Evolutionary conservation across 2,329 filamentous ascomycete species (phyloP).

Genomic region (Seiridium unicorne): DNA sequence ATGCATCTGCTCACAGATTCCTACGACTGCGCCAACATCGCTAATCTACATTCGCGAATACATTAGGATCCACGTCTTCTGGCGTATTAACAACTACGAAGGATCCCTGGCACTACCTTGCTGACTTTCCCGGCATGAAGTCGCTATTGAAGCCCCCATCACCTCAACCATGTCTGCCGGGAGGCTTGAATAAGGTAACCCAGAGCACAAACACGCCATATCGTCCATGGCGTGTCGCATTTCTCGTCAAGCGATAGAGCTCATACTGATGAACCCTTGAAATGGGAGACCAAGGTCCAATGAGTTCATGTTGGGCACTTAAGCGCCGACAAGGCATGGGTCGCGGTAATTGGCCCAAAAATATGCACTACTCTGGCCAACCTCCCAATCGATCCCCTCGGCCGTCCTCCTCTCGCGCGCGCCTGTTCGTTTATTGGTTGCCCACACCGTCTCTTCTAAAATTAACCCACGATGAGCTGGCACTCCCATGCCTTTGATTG

Average conservation of each 20-base stretch:
- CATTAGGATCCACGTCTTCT: no score
- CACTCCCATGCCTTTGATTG: slow-evolving; percentile 20
- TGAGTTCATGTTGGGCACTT: slow-evolving; percentile 18
- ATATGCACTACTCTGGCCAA: slow-evolving; percentile 14
- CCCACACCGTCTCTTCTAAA: slow-evolving; percentile 22
- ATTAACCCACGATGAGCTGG: slow-evolving; percentile 21
- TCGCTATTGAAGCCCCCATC: no score
- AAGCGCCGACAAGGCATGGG: slow-evolving; percentile 26
- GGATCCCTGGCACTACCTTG: no score
- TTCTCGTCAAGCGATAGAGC: background rate
- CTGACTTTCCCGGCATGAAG: no score
- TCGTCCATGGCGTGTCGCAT: no score
- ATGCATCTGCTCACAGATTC: no score
- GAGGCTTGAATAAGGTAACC: no score
- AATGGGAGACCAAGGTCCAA: slow-evolving; percentile 3
- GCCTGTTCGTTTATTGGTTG: slow-evolving; percentile 22
- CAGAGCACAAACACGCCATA: no score
- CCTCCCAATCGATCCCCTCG: slow-evolving; percentile 20
- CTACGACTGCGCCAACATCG: no score
- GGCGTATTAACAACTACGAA: no score
- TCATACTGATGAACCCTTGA: background rate
- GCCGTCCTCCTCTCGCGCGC: slow-evolving; percentile 18
- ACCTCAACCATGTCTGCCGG: no score
- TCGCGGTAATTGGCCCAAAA: slow-evolving; percentile 22
- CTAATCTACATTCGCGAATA: no score